phyloP scores from a whole-genome alignment of 108 stramenopile species.

The Nannochloropsis gaditana region DNA sequence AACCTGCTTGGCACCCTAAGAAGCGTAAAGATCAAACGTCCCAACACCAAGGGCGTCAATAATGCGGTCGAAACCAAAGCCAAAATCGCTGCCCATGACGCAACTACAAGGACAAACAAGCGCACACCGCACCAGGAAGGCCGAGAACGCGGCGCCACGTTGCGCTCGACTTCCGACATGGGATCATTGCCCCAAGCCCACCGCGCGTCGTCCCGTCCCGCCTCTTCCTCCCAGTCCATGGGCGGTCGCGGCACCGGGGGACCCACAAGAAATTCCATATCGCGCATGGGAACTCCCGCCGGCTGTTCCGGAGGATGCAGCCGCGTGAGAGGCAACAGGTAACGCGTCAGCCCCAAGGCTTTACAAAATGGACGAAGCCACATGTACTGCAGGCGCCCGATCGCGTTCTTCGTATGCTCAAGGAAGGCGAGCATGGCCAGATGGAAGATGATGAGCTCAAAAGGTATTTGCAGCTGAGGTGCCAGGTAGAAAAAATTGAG shows the following conservation, averaged over 20 bases:
- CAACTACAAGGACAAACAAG: constrained; percentile 25
- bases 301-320: neutral
- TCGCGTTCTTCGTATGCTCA: constrained; percentile 37
- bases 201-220: constrained; percentile 28
- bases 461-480: constrained; percentile 76
- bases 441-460: constrained; percentile 82
- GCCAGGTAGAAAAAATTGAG: constrained; percentile 59
- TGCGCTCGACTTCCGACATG: constrained; percentile 29
- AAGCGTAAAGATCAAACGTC: constrained; percentile 27
- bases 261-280: constrained; percentile 34
- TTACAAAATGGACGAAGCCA: constrained; percentile 35
- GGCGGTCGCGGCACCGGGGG: constrained; percentile 38
- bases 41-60: constrained; percentile 36
- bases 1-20: constrained; percentile 30
- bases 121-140: neutral
- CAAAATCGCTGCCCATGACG: constrained; percentile 32
- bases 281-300: neutral
- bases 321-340: constrained; percentile 29
- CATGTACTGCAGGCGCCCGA: constrained; percentile 39
- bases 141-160: constrained; percentile 36
- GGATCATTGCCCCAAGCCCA: constrained; percentile 45
- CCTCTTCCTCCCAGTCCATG: constrained; percentile 31
- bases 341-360: constrained; percentile 38
- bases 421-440: constrained; percentile 68
- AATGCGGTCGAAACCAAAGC: constrained; percentile 13